A percentile compares a stretch with the other conserved stretches of the same genome.
Conservation (phyloP, 31 red algal genomes). For the Asparagopsis taxiformis region DNA sequence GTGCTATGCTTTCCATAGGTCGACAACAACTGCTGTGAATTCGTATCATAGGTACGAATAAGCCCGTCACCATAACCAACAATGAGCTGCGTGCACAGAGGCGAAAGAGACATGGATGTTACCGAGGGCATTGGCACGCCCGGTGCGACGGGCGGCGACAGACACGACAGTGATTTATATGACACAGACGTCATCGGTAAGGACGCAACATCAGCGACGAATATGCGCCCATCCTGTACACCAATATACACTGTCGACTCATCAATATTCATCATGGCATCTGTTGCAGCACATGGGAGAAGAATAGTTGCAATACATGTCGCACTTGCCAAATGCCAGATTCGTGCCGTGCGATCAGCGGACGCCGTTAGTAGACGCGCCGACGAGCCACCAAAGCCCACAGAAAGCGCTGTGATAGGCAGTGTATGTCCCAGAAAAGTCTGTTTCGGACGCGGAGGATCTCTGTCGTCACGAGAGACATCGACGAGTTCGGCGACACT, state of each 20-base stretch:
- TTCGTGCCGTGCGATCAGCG: slow-evolving; percentile 1
- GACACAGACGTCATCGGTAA: not conserved
- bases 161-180: no score
- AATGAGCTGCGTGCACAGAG: not conserved
- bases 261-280: not conserved
- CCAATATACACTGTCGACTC: slow-evolving; percentile 16
- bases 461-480: not conserved
- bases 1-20: slow-evolving; percentile 31
- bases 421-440: not conserved
- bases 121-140: no score
- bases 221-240: slow-evolving; percentile 9
- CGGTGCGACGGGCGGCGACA: no score
- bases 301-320: slow-evolving; percentile 2
- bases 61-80: slow-evolving; percentile 33
- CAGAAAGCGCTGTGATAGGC: not conserved
- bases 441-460: not conserved
- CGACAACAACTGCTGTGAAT: not conserved
- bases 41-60: slow-evolving; percentile 18
- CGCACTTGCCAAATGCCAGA: slow-evolving; percentile 32
- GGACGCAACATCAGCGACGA: not conserved
- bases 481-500: not conserved
- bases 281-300: not conserved
- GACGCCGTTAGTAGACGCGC: slow-evolving; percentile 24
- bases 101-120: slow-evolving; percentile 10
- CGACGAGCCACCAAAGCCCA: slow-evolving; percentile 20